These are phyloP conservation scores for Zychaea mexicana DNA, from an alignment of 371 early-diverging fungal genomes.

Conservation along the genomic window DNA sequence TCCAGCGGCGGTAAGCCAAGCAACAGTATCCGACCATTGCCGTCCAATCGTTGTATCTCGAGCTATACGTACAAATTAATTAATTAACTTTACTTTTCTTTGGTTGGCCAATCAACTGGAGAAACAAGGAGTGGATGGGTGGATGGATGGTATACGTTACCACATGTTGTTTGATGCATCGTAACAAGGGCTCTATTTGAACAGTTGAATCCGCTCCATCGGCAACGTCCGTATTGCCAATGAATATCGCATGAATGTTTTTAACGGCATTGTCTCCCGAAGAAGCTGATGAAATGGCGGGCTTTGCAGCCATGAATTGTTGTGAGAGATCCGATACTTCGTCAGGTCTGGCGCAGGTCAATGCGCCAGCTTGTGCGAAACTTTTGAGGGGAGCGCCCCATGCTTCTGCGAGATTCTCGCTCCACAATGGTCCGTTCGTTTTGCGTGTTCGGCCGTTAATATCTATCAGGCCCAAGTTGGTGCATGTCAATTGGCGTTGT, in stretches of 20 bases:
- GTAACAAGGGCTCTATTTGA: conserved; percentile 2
- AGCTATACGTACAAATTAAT: conserved; percentile 15
- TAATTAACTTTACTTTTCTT: background rate
- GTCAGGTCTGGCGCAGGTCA: conserved; percentile 18
- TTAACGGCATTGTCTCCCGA: background rate
- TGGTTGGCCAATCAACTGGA: too few relatives aligned
- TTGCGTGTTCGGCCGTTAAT: conserved; percentile 15
- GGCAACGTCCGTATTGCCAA: conserved; percentile 34
- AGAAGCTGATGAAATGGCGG: conserved; percentile 8
- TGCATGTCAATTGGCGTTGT: too few relatives aligned
- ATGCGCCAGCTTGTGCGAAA: conserved; percentile 31
- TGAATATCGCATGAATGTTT: conserved; percentile 33
- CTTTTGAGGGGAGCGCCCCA: conserved; percentile 33
- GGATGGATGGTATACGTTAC: conserved; percentile 9
- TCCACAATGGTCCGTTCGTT: conserved; percentile 49
- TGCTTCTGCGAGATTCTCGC: conserved; percentile 26
- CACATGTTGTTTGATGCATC: conserved; percentile 16
- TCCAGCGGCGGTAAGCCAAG: conserved; percentile 46
- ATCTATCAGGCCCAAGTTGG: too few relatives aligned
- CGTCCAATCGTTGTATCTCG: conserved; percentile 18
- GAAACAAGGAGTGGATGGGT: background rate
- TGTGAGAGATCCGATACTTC: conserved; percentile 8
- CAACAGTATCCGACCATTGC: conserved; percentile 26
- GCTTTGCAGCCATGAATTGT: conserved; percentile 2
- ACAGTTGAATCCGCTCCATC: background rate